A percentile compares a stretch with the other conserved stretches of the same genome.
Evolutionary conservation across 139 green algal species (phyloP).

Genomic region (Microglena sp.): DNA sequence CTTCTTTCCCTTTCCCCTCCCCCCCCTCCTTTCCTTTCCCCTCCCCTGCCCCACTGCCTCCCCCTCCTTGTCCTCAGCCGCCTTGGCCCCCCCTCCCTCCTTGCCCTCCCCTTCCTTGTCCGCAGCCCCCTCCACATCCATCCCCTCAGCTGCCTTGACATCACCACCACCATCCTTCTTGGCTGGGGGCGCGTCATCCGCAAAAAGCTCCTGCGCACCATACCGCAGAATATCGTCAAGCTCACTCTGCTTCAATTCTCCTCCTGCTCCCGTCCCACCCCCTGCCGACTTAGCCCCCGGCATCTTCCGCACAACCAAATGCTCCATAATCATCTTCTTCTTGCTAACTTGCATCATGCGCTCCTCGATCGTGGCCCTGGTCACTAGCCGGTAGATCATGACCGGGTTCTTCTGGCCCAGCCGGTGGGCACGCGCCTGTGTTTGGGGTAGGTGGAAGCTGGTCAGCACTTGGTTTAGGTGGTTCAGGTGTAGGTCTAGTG

Average conservation of each 20-base stretch:
- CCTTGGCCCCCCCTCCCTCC: too few relatives aligned
- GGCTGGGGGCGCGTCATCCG: slow-evolving; percentile 14
- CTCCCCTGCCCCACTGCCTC: too few relatives aligned
- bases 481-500: too few relatives aligned
- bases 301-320: slow-evolving; percentile 70
- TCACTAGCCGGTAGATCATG: slow-evolving; percentile 79
- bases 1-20: too few relatives aligned
- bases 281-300: slow-evolving; percentile 7
- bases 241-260: slow-evolving; percentile 57
- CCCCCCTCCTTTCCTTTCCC: too few relatives aligned
- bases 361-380: slow-evolving; percentile 75
- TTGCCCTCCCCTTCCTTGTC: too few relatives aligned
- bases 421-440: slow-evolving; percentile 62
- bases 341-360: slow-evolving; percentile 74
- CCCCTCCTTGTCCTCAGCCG: too few relatives aligned
- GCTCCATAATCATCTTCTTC: slow-evolving; percentile 84
- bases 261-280: not conserved
- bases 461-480: too few relatives aligned
- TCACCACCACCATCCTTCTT: not conserved
- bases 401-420: slow-evolving; percentile 65
- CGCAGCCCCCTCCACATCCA: not conserved
- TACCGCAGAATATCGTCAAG: slow-evolving; percentile 76
- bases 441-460: too few relatives aligned
- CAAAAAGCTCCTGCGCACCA: slow-evolving; percentile 46
- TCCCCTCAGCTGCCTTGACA: not conserved